Conservation (phyloP, 768 basidiomycete genomes). For the Lanmaoa pseudosensibilis region DNA sequence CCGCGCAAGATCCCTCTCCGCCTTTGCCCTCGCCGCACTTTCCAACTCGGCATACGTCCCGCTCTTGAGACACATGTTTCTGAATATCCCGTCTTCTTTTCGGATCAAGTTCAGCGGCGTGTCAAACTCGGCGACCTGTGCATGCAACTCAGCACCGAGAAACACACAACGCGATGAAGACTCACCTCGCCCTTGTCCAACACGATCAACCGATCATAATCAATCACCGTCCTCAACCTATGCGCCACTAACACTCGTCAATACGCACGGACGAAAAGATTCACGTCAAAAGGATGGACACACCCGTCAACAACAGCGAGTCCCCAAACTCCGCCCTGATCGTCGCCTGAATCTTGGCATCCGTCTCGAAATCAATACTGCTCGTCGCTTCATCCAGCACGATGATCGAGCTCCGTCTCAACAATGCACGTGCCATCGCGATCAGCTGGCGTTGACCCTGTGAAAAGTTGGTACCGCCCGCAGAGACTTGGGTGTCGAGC, state of each 20-base stretch:
- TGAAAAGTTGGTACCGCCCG: conserved; percentile 89
- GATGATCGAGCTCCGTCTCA: conserved; percentile 70
- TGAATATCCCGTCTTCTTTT: conserved; percentile 63
- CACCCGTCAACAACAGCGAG: conserved; percentile 72
- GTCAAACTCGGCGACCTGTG: conserved; percentile 63
- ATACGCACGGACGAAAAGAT: neutral
- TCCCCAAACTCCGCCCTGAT: conserved; percentile 83
- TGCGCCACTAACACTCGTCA: conserved; percentile 52
- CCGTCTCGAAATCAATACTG: conserved; percentile 85
- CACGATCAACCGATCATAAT: conserved; percentile 78
- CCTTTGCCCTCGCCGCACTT: conserved; percentile 49
- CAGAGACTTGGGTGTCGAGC: conserved; percentile 77
- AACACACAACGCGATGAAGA: neutral
- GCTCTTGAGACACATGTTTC: conserved; percentile 69
- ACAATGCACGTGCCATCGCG: conserved; percentile 79
- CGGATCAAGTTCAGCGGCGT: conserved; percentile 68
- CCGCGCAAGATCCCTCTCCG: conserved; percentile 14
- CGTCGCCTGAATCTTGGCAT: conserved; percentile 85
- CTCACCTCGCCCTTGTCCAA: conserved; percentile 50
- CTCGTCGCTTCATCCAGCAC: conserved; percentile 84
- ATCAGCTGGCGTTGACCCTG: conserved; percentile 90
- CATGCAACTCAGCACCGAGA: neutral
- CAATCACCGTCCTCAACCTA: conserved; percentile 73
- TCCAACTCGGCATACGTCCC: conserved; percentile 65
- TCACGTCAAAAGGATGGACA: conserved; percentile 18